These are phyloP conservation scores for Monosporozyma unispora DNA, from an alignment of 805 yeast genomes.

Conservation along the genomic window DNA sequence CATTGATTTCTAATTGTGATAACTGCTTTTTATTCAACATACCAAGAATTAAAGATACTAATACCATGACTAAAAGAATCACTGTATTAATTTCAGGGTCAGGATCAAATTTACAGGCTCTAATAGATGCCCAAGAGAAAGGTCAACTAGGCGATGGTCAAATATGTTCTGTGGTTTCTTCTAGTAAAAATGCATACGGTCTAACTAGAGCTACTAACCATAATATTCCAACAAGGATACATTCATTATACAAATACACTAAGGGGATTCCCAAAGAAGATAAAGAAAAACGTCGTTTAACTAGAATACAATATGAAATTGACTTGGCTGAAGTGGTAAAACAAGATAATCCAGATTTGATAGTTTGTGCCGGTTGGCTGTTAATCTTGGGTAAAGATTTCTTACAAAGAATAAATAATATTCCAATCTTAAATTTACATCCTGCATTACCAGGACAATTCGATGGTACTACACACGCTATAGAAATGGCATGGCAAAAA, in stretches of 20 bases:
- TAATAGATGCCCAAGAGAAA: slow-evolving; percentile 59
- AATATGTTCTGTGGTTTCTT: slow-evolving; percentile 75
- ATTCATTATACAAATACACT: slow-evolving; percentile 64
- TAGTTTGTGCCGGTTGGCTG: slow-evolving; percentile 99
- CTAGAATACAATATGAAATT: slow-evolving; percentile 63
- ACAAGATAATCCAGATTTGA: slow-evolving; percentile 61
- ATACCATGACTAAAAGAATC: slow-evolving; percentile 20
- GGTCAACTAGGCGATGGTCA: slow-evolving; percentile 37
- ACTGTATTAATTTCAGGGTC: slow-evolving; percentile 84
- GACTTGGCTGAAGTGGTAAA: slow-evolving; percentile 69
- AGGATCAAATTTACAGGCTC: slow-evolving; percentile 92
- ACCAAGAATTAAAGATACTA: neutral
- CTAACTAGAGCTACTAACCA: slow-evolving; percentile 66
- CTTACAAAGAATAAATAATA: slow-evolving; percentile 43
- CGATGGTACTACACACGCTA: slow-evolving; percentile 89
- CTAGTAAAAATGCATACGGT: slow-evolving; percentile 81
- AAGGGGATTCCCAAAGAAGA: slow-evolving; percentile 66
- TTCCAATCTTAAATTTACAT: slow-evolving; percentile 85
- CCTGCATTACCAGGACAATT: slow-evolving; percentile 97
- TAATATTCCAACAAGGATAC: slow-evolving; percentile 61
- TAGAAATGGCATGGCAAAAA: slow-evolving; percentile 91
- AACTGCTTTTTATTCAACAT: neutral
- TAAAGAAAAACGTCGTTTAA: slow-evolving; percentile 44
- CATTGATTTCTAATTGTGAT: too few species aligned
- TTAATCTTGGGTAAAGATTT: slow-evolving; percentile 75